Evolutionary conservation across 306 rosid genomes (phyloP).

Genomic region (Prunus salicina): DNA sequence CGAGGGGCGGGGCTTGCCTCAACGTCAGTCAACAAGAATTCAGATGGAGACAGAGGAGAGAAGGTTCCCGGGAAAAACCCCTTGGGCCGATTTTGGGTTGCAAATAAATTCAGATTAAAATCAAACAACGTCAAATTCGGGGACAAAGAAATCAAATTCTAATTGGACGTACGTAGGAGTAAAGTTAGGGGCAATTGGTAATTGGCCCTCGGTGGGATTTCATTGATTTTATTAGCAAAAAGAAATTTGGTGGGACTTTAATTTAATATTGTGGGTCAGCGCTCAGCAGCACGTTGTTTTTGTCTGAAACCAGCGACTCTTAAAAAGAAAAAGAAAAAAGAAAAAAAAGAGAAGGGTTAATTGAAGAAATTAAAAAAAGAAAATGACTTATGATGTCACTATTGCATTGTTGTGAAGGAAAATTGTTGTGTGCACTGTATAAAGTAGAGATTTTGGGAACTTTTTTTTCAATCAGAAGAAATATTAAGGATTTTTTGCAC

Average conservation of each 20-base stretch:
- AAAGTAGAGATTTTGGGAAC: too few species aligned
- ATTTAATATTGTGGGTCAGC: not conserved
- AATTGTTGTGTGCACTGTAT: too few species aligned
- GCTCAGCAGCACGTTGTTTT: slow-evolving; percentile 16
- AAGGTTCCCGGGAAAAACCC: not conserved
- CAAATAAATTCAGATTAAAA: not conserved
- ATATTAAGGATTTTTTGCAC: too few species aligned
- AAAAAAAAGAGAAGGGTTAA: not conserved
- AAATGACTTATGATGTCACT: too few species aligned
- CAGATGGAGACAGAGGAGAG: not conserved
- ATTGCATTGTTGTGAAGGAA: too few species aligned
- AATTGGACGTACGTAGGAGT: not conserved
- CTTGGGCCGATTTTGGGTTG: not conserved
- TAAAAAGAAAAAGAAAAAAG: not conserved
- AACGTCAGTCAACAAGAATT: slow-evolving; percentile 13
- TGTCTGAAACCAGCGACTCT: slow-evolving; percentile 12
- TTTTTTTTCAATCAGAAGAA: too few species aligned
- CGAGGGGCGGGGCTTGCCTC: not conserved
- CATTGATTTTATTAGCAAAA: not conserved
- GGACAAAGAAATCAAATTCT: not conserved
- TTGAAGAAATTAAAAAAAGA: too few species aligned
- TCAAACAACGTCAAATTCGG: not conserved
- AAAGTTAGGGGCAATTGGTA: not conserved
- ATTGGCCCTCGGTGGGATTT: not conserved
- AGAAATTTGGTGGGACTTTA: not conserved